Percentiles rank a stretch among this genome's conserved stretches.
phyloP scores from a whole-genome alignment of 2,329 filamentous ascomycete species.

The Corinectria fuckeliana region DNA sequence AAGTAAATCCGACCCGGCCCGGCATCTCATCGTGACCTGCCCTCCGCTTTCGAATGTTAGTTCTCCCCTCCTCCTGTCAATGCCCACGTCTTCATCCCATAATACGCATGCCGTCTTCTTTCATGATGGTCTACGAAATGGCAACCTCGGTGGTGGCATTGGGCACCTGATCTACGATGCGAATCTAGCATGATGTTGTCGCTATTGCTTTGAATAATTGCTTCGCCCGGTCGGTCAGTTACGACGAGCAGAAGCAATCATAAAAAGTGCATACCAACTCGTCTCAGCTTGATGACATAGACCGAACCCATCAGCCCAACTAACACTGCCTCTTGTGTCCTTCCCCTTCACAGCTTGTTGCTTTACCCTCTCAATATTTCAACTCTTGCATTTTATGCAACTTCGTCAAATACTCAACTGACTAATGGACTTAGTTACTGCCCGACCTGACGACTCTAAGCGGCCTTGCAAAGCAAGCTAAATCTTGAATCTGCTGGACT shows the following conservation, averaged over 20 bases:
- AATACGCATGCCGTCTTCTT: not conserved
- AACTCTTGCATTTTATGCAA: not conserved
- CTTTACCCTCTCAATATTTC: not conserved
- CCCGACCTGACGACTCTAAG: slow-evolving; percentile 1
- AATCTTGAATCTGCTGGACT: not conserved
- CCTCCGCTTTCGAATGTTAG: slow-evolving; percentile 28
- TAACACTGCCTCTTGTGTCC: not conserved
- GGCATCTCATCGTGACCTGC: slow-evolving; percentile 16
- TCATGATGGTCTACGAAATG: not conserved
- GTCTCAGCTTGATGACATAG: not conserved
- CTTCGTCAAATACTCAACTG: not conserved
- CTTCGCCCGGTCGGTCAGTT: not conserved
- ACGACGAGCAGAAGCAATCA: slow-evolving; percentile 10
- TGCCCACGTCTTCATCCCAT: not conserved
- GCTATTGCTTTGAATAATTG: not conserved
- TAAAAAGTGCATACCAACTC: not conserved
- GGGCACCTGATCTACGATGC: not conserved
- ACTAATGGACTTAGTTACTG: slow-evolving; percentile 4
- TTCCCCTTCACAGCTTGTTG: not conserved
- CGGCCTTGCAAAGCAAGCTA: slow-evolving; percentile 14
- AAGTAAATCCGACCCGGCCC: slow-evolving; percentile 9
- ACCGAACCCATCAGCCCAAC: not conserved
- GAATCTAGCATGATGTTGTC: not conserved
- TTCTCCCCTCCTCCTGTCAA: slow-evolving; percentile 10
- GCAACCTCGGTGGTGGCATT: not conserved